Evolutionary conservation across 1,139 yeast genomes (phyloP).

Genomic region (Diutina catenulata): DNA sequence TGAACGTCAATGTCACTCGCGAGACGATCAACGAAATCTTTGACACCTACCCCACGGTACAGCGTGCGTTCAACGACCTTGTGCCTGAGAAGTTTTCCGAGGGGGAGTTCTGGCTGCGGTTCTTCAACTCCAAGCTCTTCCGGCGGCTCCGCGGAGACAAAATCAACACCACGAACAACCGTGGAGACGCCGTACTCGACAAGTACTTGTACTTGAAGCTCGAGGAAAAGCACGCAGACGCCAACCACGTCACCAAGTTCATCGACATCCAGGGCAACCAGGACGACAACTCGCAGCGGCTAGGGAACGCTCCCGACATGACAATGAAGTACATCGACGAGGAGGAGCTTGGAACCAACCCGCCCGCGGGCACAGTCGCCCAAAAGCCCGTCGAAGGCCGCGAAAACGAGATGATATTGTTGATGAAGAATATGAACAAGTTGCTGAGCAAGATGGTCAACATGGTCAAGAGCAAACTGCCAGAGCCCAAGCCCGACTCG

Average conservation of each 20-base stretch:
- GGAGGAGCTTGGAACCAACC: constrained; percentile 25
- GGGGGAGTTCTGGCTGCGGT: constrained; percentile 95
- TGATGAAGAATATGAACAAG: constrained; percentile 81
- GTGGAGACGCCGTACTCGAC: constrained; percentile 80
- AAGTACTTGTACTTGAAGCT: constrained; percentile 59
- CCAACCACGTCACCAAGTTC: constrained; percentile 35
- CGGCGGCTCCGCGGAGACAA: constrained; percentile 85
- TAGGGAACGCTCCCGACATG: constrained; percentile 78
- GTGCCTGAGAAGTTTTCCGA: constrained; percentile 76
- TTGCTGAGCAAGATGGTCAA: constrained; percentile 74
- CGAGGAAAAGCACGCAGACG: constrained; percentile 20
- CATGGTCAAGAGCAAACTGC: constrained; percentile 26
- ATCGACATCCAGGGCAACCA: constrained; percentile 73
- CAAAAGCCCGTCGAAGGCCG: constrained; percentile 6
- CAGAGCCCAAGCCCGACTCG: constrained; percentile 5
- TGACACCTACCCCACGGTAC: constrained; percentile 87
- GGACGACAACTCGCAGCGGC: constrained; percentile 64
- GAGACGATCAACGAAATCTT: constrained; percentile 86
- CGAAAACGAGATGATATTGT: constrained; percentile 56
- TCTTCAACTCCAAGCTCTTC: constrained; percentile 80
- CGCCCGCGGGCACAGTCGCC: constrained; percentile 25
- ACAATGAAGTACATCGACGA: constrained; percentile 72
- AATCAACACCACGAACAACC: constrained; percentile 52
- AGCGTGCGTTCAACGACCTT: constrained; percentile 76
- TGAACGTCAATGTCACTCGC: constrained; percentile 82